Evolutionary conservation across 768 basidiomycete genomes (phyloP).

Genomic region (Floccularia luteovirens): DNA sequence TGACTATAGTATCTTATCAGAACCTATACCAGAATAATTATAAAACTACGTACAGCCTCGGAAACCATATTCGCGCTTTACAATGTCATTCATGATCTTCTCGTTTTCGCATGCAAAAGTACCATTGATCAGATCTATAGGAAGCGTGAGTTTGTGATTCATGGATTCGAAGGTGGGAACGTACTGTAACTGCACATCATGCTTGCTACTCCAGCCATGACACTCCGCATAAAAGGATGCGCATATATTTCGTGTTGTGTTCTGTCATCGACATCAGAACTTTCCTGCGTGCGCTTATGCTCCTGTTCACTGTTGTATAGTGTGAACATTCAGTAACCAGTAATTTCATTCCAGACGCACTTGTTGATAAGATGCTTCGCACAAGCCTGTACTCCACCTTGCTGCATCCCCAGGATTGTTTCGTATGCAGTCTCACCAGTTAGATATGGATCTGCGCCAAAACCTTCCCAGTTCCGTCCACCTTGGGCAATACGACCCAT

Average conservation of each 20-base stretch:
- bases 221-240: constrained; percentile 60
- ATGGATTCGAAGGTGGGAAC: constrained; percentile 11
- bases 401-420: constrained; percentile 78
- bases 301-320: constrained; percentile 59
- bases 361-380: constrained; percentile 82
- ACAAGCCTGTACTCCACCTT: constrained; percentile 74
- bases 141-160: background rate
- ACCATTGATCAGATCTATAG: constrained; percentile 54
- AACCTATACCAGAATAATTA: background rate
- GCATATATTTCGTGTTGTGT: constrained; percentile 74
- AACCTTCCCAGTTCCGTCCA: constrained; percentile 95
- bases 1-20: constrained; percentile 23
- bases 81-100: constrained; percentile 62
- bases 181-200: constrained; percentile 75
- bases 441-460: constrained; percentile 85
- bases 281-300: constrained; percentile 42
- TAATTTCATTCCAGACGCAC: constrained; percentile 24
- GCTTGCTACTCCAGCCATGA: constrained; percentile 67
- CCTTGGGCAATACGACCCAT: constrained; percentile 72
- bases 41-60: constrained; percentile 49
- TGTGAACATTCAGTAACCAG: background rate
- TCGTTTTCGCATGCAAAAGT: constrained; percentile 74
- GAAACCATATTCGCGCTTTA: constrained; percentile 72
- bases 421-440: constrained; percentile 73
- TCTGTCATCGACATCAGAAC: constrained; percentile 72